Evolutionary conservation across 371 early-diverging fungal species (phyloP).

Genomic region (Catenaria anguillulae): DNA sequence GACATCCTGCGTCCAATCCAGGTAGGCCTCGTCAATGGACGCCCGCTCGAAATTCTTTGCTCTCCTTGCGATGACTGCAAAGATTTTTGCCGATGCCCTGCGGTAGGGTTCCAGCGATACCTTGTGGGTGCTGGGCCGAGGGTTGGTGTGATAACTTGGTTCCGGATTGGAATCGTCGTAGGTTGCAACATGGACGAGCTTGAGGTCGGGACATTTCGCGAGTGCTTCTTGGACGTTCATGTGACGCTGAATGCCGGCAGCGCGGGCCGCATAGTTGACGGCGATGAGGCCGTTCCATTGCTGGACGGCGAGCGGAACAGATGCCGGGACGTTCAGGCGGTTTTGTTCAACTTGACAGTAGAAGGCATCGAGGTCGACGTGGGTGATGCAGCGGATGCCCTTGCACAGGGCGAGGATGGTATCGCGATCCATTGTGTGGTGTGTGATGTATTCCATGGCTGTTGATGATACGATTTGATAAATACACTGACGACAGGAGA

Average conservation of each 20-base stretch:
- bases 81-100: conserved; percentile 48
- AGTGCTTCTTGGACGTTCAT: conserved; percentile 39
- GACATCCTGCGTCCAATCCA: conserved; percentile 3
- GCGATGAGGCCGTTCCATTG: conserved; percentile 68
- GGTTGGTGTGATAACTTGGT: conserved; percentile 51
- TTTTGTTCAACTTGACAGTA: conserved; percentile 68
- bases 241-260: conserved; percentile 27
- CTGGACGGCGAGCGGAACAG: conserved; percentile 64
- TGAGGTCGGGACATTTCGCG: conserved; percentile 52
- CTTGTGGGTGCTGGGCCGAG: conserved; percentile 63
- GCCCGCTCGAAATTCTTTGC: conserved; percentile 23
- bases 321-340: conserved; percentile 46
- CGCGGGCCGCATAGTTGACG: conserved; percentile 46
- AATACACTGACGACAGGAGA: too few relatives aligned
- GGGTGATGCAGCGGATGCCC: background rate
- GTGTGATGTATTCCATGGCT: too few relatives aligned
- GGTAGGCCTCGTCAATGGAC: conserved; percentile 18
- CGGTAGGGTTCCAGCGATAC: conserved; percentile 74
- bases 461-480: too few relatives aligned
- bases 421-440: too few relatives aligned
- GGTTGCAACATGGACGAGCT: conserved; percentile 75
- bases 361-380: conserved; percentile 40
- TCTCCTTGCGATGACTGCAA: conserved; percentile 43
- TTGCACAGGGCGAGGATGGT: background rate
- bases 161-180: conserved; percentile 46